These are phyloP conservation scores for Spathaspora sp. DNA, from an alignment of 1,139 yeast species.

Conservation along the genomic window DNA sequence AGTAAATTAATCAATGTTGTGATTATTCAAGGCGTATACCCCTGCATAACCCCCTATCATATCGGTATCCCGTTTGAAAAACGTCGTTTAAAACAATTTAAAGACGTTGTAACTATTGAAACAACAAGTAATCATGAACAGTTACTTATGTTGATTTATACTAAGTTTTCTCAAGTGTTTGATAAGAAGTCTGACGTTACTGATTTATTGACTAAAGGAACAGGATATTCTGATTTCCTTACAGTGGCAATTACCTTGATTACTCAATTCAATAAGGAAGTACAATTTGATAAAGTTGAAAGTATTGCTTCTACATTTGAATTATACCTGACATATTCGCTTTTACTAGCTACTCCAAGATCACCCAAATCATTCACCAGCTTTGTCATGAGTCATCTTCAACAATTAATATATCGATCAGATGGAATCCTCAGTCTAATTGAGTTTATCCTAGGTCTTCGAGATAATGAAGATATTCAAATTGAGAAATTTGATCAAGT, in stretches of 20 bases:
- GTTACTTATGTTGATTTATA: constrained; percentile 36
- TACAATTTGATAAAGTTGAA: constrained; percentile 14
- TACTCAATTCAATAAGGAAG: background rate
- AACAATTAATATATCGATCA: constrained; percentile 51
- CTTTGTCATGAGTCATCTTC: constrained; percentile 47
- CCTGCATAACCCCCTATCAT: constrained; percentile 52
- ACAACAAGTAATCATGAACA: constrained; percentile 16
- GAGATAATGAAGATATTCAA: constrained; percentile 71
- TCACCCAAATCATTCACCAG: constrained; percentile 39
- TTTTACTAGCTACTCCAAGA: constrained; percentile 43
- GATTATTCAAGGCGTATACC: constrained; percentile 69
- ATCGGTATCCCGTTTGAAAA: constrained; percentile 68
- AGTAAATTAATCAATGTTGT: constrained; percentile 63
- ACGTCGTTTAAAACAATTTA: constrained; percentile 52
- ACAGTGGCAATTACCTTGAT: constrained; percentile 55
- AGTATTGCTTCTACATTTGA: constrained; percentile 58
- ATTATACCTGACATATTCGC: constrained; percentile 53
- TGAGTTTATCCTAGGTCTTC: constrained; percentile 73
- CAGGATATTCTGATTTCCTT: constrained; percentile 71
- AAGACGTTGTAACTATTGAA: constrained; percentile 22
- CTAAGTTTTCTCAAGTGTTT: constrained; percentile 34
- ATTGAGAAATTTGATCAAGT: constrained; percentile 65
- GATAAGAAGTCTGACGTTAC: constrained; percentile 46
- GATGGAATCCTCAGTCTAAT: constrained; percentile 73
- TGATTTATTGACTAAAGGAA: constrained; percentile 60